Base-by-base conservation (phyloP, 1,139 yeast species). In the Pichia inconspicua region DNA sequence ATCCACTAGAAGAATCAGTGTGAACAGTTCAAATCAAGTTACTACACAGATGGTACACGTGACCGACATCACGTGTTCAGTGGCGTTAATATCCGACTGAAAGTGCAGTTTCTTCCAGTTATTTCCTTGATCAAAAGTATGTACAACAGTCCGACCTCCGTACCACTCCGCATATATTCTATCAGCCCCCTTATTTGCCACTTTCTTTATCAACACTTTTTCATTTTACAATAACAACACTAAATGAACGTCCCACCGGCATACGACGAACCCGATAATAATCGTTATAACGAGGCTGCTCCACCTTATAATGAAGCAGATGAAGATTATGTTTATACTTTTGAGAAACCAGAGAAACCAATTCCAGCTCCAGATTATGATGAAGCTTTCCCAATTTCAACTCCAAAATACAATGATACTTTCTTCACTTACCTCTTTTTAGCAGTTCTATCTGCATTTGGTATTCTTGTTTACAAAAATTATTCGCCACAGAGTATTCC, bases 361-460 rank as follows among this genome's bases (percentile, higher is more conserved):
- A 50, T 50, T 19, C 62, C 58, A 31, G 51, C 64, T 0, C 72
- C 70, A 17, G 72, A 75, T 2, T 86, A 84, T 58, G 85, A 81
- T 31, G 77, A 83, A 47, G 74, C 84, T 10, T 87, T 84, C 67
- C 77, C 77, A 55, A 74, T 85, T 32, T 74, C 74, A 36, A 79
- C 78, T 58, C 89, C 90, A 6, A 75, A 69, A 55, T 80, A 75
- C 68, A 83, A 88, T 58, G 97, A 89, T 63, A 75, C 81, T 75
- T 79, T 84, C 0, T 85, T 84, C 60, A 75, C 88, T 0, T 59
- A 84, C 4, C 69, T 88, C 52, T 86, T 89, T 58, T 55, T 78
- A n/a, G 68, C 73, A 7, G 80, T 57, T 0, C 6, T 62, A 14
- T 31, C 48, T 1, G 42, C 49, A 3, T 55, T 60, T 9, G 37